phyloP scores from a whole-genome alignment of 495 filamentous ascomycete genomes.

The Penicillium maclennaniae region DNA sequence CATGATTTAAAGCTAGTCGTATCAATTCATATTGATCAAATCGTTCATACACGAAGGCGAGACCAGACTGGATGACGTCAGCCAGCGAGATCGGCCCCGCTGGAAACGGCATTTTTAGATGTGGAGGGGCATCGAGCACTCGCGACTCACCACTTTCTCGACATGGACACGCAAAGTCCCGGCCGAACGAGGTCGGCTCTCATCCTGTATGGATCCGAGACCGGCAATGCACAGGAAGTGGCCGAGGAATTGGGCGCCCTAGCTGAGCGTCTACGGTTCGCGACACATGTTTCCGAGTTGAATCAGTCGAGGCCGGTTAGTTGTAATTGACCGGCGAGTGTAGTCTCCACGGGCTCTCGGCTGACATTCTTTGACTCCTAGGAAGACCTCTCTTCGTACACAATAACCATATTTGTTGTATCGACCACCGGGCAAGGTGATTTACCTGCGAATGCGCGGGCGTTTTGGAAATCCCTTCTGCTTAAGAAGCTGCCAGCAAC shows the following conservation, averaged over 20 bases:
- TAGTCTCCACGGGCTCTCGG: neutral
- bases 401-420: slow-evolving; percentile 70
- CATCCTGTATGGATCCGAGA: slow-evolving; percentile 91
- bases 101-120: slow-evolving; percentile 4
- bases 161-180: slow-evolving; percentile 22
- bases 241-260: slow-evolving; percentile 76
- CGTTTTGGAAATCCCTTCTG: slow-evolving; percentile 82
- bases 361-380: slow-evolving; percentile 17
- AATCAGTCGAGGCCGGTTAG: slow-evolving; percentile 71
- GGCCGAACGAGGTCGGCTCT: slow-evolving; percentile 54
- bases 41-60: neutral
- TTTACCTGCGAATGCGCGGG: slow-evolving; percentile 71
- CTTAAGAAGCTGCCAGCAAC: slow-evolving; percentile 69
- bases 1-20: neutral
- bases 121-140: slow-evolving; percentile 7
- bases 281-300: slow-evolving; percentile 68
- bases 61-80: slow-evolving; percentile 26
- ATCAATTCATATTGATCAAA: too few relatives aligned
- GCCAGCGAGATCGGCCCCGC: slow-evolving; percentile 21
- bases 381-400: slow-evolving; percentile 47
- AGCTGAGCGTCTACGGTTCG: slow-evolving; percentile 71
- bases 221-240: slow-evolving; percentile 85
- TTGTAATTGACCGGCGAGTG: slow-evolving; percentile 9
- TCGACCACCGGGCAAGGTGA: slow-evolving; percentile 97
- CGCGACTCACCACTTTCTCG: slow-evolving; percentile 5